Percentiles rank a stretch among this genome's conserved stretches.
phyloP scores from a whole-genome alignment of 345 rosid species.

The Zanthoxylum bungeanum region DNA sequence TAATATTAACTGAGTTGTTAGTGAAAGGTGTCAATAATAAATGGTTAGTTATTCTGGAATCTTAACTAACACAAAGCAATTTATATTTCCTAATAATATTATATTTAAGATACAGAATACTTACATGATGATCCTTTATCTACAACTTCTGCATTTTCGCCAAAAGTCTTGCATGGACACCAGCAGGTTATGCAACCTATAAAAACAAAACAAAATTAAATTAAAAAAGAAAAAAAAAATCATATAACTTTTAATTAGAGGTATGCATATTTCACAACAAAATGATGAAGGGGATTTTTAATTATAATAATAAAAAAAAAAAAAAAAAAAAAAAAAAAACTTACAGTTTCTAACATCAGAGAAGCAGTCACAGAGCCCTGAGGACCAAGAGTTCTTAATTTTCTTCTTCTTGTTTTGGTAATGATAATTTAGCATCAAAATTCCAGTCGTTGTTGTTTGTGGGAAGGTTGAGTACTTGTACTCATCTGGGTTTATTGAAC shows the following conservation, averaged over 20 bases:
- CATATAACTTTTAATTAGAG: background rate
- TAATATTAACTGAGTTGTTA: no score
- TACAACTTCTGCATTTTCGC: slow-evolving; percentile 38
- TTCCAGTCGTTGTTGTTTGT: slow-evolving; percentile 19
- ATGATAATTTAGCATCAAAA: slow-evolving; percentile 7
- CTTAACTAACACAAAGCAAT: no score
- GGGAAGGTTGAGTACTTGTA: background rate
- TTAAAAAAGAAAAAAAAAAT: background rate
- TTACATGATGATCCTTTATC: slow-evolving; percentile 43
- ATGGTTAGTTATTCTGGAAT: no score
- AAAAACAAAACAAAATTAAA: background rate
- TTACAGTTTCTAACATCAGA: slow-evolving; percentile 33
- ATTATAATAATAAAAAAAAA: no score
- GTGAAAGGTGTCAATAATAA: no score
- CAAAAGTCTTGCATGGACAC: slow-evolving; percentile 43
- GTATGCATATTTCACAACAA: background rate
- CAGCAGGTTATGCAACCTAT: slow-evolving; percentile 40
- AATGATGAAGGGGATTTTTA: background rate
- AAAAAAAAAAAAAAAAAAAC: background rate
- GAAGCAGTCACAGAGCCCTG: slow-evolving; percentile 41
- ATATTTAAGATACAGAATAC: background rate
- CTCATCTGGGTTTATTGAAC: background rate
- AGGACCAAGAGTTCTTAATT: slow-evolving; percentile 28
- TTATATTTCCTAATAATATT: no score
- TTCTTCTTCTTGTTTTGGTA: background rate